Percentiles rank a stretch among this genome's conserved stretches.
Conservation (phyloP, 2,329 filamentous ascomycete genomes). For the Hypoxylon sp. region DNA sequence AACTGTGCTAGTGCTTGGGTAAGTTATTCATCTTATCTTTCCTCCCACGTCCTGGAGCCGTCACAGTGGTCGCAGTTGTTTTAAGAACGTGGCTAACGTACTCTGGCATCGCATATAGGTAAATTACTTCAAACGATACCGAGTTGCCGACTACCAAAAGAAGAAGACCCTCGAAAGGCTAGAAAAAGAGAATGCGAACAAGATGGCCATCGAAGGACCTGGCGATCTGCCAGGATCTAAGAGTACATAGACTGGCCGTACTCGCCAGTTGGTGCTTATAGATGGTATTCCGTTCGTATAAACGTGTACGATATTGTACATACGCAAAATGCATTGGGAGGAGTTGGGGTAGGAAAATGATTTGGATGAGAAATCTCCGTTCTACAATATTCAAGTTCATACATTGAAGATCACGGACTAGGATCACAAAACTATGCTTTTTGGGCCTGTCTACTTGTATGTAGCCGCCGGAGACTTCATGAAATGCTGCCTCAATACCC, state of each 20-base stretch:
- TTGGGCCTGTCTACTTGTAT: neutral
- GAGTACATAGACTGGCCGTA: conserved; percentile 7
- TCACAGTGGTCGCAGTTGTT: neutral
- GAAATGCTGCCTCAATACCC: neutral
- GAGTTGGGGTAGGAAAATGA: conserved; percentile 41
- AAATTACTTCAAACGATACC: conserved; percentile 97
- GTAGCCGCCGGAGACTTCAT: neutral
- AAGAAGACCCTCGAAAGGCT: conserved; percentile 83
- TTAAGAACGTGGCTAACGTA: conserved; percentile 11
- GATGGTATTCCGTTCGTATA: conserved; percentile 14
- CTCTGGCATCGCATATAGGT: conserved; percentile 70
- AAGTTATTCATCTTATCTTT: conserved; percentile 57
- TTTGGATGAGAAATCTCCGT: conserved; percentile 33
- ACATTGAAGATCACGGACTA: neutral
- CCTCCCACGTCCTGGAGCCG: neutral
- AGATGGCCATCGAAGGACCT: conserved; percentile 32
- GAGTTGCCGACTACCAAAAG: conserved; percentile 92
- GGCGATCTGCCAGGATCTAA: conserved; percentile 39
- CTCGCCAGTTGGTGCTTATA: neutral
- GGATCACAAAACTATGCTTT: neutral
- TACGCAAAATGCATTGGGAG: conserved; percentile 41
- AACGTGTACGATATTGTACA: conserved; percentile 46
- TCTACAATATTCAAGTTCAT: conserved; percentile 18
- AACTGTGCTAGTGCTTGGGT: conserved; percentile 95
- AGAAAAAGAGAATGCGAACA: conserved; percentile 76